phyloP scores from a whole-genome alignment of 495 filamentous ascomycete genomes.

The Acidiella bohemica region DNA sequence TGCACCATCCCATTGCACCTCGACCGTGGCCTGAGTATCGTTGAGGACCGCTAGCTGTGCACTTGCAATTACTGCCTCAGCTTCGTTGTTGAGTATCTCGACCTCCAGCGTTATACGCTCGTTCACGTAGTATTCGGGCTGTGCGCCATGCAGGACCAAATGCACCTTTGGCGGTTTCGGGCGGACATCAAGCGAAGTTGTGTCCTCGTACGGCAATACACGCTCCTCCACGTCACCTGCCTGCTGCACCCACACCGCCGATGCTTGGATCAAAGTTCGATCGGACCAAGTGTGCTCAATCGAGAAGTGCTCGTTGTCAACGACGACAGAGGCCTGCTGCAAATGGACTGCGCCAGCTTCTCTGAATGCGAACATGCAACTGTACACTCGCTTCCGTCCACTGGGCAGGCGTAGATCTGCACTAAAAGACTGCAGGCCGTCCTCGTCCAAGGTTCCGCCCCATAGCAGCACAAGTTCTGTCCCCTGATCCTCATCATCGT shows the following conservation, averaged over 20 bases:
- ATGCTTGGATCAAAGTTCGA: conserved; percentile 6
- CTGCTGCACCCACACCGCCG: conserved; percentile 16
- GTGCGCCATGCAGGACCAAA: conserved; percentile 46
- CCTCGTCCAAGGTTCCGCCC: no score
- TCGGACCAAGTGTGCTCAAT: conserved; percentile 11
- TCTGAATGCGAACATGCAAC: no score
- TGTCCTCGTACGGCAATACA: conserved; percentile 35
- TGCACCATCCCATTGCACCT: neutral
- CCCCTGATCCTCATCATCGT: no score
- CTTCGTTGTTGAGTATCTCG: conserved; percentile 69
- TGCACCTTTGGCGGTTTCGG: conserved; percentile 89
- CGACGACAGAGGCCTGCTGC: neutral
- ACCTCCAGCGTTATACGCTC: conserved; percentile 57
- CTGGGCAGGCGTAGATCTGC: no score
- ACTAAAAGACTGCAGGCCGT: no score
- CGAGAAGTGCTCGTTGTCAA: conserved; percentile 2
- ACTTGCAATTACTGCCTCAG: conserved; percentile 38
- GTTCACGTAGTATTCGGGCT: conserved; percentile 66
- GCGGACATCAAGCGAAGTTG: conserved; percentile 49
- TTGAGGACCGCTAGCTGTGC: neutral
- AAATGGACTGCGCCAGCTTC: conserved; percentile 52
- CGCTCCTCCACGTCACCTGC: conserved; percentile 21
- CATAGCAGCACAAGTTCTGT: no score
- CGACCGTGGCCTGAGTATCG: neutral
- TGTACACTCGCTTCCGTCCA: no score